Conservation (phyloP, 129 eudicot species). For the Chrysanthemum makinoi region DNA sequence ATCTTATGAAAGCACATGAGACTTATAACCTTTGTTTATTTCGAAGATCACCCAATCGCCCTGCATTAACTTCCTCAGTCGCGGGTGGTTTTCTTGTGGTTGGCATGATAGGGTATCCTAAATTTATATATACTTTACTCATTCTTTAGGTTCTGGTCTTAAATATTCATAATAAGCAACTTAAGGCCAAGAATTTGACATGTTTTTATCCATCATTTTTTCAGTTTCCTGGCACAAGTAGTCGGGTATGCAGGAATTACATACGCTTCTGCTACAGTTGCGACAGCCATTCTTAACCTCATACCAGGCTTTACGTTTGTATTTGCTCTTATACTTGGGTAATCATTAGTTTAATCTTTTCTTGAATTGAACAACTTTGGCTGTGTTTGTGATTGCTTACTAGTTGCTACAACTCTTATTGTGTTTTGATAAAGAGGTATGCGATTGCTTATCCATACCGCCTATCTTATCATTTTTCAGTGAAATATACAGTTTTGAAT, state of each 20-base stretch:
- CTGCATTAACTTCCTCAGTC: conserved; percentile 31
- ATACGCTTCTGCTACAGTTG: conserved; percentile 51
- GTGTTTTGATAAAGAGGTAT: no score
- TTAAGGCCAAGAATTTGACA: neutral
- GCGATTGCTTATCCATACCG: neutral
- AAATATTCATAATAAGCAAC: no score
- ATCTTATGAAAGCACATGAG: neutral
- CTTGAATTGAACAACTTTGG: neutral
- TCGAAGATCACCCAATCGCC: conserved; percentile 44
- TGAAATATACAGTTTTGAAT: no score
- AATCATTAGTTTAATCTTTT: neutral
- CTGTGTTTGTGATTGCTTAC: no score
- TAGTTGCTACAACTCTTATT: no score
- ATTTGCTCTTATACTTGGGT: conserved; percentile 60
- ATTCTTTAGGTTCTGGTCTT: no score
- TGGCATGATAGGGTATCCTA: conserved; percentile 52
- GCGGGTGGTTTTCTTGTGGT: conserved; percentile 50
- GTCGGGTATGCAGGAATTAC: conserved; percentile 46
- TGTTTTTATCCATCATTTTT: neutral
- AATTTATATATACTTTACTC: neutral
- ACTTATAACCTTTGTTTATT: neutral
- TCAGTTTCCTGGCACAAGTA: conserved; percentile 50
- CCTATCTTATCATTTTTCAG: neutral
- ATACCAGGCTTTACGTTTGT: conserved; percentile 59
- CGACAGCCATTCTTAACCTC: conserved; percentile 54